phyloP scores from a whole-genome alignment of 1,284 basidiomycete species.

The Termitomyces sp. region DNA sequence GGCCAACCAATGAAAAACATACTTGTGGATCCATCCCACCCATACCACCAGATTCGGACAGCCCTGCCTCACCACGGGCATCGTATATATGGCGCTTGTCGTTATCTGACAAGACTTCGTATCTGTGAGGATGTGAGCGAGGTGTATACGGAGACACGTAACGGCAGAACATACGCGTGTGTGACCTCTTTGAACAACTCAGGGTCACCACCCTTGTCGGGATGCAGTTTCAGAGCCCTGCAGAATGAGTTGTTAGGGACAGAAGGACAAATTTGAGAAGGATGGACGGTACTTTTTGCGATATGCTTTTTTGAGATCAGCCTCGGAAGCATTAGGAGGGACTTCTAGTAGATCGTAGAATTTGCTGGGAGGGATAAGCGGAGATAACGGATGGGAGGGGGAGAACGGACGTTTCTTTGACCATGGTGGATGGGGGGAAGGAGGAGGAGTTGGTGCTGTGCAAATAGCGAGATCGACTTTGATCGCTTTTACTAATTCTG shows the following conservation, averaged over 20 bases:
- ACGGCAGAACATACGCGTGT: constrained; percentile 68
- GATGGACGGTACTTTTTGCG: constrained; percentile 70
- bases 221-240: constrained; percentile 87
- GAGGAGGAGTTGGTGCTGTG: constrained; percentile 23
- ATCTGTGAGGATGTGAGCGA: constrained; percentile 43
- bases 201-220: constrained; percentile 96
- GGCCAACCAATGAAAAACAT: constrained; percentile 20
- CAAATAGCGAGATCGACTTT: constrained; percentile 12
- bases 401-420: constrained; percentile 59
- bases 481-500: constrained; percentile 22
- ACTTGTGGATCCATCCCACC: constrained; percentile 96
- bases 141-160: constrained; percentile 2
- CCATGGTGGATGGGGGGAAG: constrained; percentile 41
- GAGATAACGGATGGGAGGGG: neutral
- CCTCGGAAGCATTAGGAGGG: constrained; percentile 68
- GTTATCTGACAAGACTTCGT: constrained; percentile 90
- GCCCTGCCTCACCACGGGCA: constrained; percentile 88
- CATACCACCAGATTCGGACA: constrained; percentile 83
- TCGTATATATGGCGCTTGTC: constrained; percentile 88
- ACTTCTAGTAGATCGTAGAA: constrained; percentile 88
- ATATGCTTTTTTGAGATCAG: constrained; percentile 92
- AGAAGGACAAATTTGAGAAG: neutral
- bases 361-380: constrained; percentile 50
- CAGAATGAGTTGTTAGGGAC: constrained; percentile 17
- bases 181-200: constrained; percentile 98